These are phyloP conservation scores for Astrothelium subdiscretum DNA, from an alignment of 495 filamentous ascomycete species.

Conservation along the genomic window DNA sequence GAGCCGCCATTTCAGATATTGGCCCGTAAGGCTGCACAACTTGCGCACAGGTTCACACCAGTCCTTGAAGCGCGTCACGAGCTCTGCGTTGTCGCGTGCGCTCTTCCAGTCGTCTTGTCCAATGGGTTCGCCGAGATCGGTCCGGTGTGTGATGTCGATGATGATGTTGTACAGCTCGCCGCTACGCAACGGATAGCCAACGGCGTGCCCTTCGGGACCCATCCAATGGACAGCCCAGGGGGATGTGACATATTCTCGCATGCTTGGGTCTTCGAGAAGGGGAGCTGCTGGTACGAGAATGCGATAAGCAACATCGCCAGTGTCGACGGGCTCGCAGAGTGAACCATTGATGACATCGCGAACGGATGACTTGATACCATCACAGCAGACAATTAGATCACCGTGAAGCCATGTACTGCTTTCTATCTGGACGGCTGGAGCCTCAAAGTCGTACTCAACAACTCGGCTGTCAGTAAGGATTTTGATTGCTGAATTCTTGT, in stretches of 20 bases:
- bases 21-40: constrained; percentile 13
- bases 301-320: constrained; percentile 16
- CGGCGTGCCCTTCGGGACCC: constrained; percentile 14
- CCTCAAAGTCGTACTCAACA: constrained; percentile 3
- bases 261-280: constrained; percentile 7
- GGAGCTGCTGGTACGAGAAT: constrained; percentile 10
- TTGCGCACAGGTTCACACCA: constrained; percentile 12
- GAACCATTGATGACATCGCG: constrained; percentile 10
- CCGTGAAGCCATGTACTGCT: constrained; percentile 1
- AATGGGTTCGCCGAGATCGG: constrained; percentile 10
- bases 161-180: constrained; percentile 18
- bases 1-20: constrained; percentile 16
- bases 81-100: constrained; percentile 10
- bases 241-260: constrained; percentile 10
- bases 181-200: constrained; percentile 13
- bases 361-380: constrained; percentile 13
- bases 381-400: constrained; percentile 13
- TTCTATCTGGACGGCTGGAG: constrained; percentile 6
- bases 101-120: constrained; percentile 12
- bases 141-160: constrained; percentile 10
- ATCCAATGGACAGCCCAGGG: constrained; percentile 12
- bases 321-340: constrained; percentile 8
- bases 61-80: constrained; percentile 12
- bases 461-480: constrained; percentile 3
- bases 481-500: not conserved